A percentile compares a stretch with the other conserved stretches of the same genome.
Evolutionary conservation across 495 filamentous ascomycete genomes (phyloP).

Genomic region (Aspergillus ellipticus): DNA sequence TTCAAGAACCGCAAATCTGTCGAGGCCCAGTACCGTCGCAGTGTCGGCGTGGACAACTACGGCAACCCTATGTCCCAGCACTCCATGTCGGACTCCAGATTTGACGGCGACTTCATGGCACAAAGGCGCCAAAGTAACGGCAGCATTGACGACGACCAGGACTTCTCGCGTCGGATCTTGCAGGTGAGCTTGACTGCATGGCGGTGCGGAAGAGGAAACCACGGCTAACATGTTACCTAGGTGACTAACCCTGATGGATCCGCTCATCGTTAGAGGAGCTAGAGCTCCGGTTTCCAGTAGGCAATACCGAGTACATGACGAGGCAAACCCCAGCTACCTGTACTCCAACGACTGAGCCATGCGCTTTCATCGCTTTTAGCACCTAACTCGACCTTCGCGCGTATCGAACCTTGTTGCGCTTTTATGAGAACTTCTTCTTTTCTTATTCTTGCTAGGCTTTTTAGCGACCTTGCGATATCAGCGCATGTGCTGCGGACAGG

Average conservation of each 20-base stretch:
- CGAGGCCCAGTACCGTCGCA: conserved; percentile 76
- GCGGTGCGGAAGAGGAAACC: not conserved
- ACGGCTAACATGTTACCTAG: conserved; percentile 19
- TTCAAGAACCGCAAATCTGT: conserved; percentile 67
- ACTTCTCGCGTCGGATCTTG: conserved; percentile 93
- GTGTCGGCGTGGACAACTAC: conserved; percentile 66
- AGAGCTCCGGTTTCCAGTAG: not conserved
- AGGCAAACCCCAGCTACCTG: not conserved
- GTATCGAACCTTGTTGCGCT: conserved; percentile 4
- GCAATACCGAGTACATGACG: not conserved
- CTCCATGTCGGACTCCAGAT: conserved; percentile 74
- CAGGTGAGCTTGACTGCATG: conserved; percentile 56
- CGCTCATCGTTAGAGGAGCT: conserved; percentile 7
- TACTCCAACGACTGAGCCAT: conserved; percentile 8
- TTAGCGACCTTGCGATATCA: conserved; percentile 15
- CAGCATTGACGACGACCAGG: conserved; percentile 96
- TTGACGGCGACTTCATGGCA: conserved; percentile 81
- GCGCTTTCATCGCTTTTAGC: conserved; percentile 7
- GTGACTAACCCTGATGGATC: conserved; percentile 49
- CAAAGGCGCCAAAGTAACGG: conserved; percentile 89
- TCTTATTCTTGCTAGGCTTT: conserved; percentile 4
- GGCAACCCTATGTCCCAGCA: conserved; percentile 54
- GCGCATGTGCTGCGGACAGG: conserved; percentile 4
- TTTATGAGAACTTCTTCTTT: conserved; percentile 3
- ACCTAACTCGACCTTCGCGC: conserved; percentile 11